Evolutionary conservation across 192 early-diverging fungal genomes (phyloP).

Genomic region (Backusella morwellensis): DNA sequence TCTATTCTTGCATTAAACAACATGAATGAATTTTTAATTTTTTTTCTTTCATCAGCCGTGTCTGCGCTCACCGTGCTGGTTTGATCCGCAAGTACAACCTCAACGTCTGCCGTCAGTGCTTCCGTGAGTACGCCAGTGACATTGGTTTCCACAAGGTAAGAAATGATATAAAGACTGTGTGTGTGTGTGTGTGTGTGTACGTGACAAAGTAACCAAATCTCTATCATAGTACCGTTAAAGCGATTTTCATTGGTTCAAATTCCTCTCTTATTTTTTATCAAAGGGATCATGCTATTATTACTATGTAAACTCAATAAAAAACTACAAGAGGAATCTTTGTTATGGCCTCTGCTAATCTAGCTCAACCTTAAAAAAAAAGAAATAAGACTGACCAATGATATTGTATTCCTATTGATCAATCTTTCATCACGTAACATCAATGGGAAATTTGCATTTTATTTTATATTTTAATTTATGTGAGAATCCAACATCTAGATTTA

Average conservation of each 20-base stretch:
- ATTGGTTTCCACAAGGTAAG: slow-evolving; percentile 98
- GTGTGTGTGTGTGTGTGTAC: background rate
- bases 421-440: background rate
- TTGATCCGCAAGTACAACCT: slow-evolving; percentile 99
- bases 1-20: background rate
- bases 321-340: background rate
- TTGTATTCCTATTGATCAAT: background rate
- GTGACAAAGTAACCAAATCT: background rate
- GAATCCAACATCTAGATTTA: background rate
- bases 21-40: background rate
- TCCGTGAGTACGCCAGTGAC: slow-evolving; percentile 97
- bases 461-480: background rate
- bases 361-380: background rate
- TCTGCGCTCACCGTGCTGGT: slow-evolving; percentile 98
- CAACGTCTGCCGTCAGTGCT: slow-evolving; percentile 99
- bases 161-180: background rate
- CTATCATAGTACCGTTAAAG: background rate
- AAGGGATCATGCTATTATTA: background rate
- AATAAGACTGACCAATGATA: background rate
- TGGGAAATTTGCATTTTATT: background rate
- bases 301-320: background rate
- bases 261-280: background rate
- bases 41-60: slow-evolving; percentile 64
- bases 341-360: background rate
- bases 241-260: background rate